Percentiles rank a stretch among this genome's conserved stretches.
These are phyloP conservation scores for Plectosphaerella sp. DNA, from an alignment of 2,329 filamentous ascomycete species.

Conservation along the genomic window DNA sequence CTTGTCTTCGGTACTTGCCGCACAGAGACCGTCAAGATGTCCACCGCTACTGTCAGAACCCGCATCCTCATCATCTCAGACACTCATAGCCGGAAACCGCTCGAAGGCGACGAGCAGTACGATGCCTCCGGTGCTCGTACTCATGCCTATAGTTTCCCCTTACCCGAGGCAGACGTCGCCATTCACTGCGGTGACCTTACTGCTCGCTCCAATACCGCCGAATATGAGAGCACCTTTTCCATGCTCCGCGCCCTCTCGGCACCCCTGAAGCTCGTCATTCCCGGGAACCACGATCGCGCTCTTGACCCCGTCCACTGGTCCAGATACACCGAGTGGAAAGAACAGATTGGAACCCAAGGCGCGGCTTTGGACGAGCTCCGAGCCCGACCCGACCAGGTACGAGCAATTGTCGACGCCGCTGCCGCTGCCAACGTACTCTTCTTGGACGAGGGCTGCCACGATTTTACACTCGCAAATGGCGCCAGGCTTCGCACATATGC, in stretches of 20 bases:
- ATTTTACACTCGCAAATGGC: slow-evolving; percentile 33
- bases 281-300: slow-evolving; percentile 48
- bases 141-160: slow-evolving; percentile 23
- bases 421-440: slow-evolving; percentile 19
- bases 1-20: too few relatives aligned
- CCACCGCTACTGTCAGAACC: slow-evolving; percentile 19
- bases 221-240: slow-evolving; percentile 30
- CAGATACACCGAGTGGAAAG: neutral
- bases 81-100: slow-evolving; percentile 24
- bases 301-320: slow-evolving; percentile 20
- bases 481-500: slow-evolving; percentile 36
- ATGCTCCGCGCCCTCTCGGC: slow-evolving; percentile 34
- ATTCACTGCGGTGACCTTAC: slow-evolving; percentile 50
- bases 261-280: slow-evolving; percentile 42
- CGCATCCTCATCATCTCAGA: slow-evolving; percentile 34
- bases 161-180: slow-evolving; percentile 36
- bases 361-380: neutral
- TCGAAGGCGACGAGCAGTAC: neutral
- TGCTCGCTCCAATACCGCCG: slow-evolving; percentile 32
- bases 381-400: slow-evolving; percentile 24
- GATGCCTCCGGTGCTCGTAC: slow-evolving; percentile 1
- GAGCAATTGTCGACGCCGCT: slow-evolving; percentile 19
- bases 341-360: neutral
- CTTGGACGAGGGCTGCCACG: slow-evolving; percentile 36
- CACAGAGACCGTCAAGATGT: too few relatives aligned